These are phyloP conservation scores for Holtermannia corniformis DNA, from an alignment of 768 basidiomycete species.

Conservation along the genomic window DNA sequence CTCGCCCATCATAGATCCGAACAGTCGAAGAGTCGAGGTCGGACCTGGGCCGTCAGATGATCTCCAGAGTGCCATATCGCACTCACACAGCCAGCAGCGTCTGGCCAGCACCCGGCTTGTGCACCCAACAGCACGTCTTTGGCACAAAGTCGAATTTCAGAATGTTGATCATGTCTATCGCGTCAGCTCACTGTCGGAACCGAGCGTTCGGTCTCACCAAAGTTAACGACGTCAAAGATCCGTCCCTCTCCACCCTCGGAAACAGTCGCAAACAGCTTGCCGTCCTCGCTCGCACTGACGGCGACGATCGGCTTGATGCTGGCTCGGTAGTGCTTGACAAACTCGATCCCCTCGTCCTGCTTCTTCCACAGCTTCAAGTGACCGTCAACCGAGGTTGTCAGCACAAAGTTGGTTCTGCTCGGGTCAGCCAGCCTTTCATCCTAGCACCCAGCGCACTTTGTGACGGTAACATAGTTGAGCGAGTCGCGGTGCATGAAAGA, in stretches of 20 bases:
- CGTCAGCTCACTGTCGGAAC: not conserved
- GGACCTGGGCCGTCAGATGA: conserved; percentile 50
- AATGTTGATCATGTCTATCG: conserved; percentile 97
- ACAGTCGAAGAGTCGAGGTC: conserved; percentile 66
- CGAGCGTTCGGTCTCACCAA: conserved; percentile 54
- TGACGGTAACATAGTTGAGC: conserved; percentile 78
- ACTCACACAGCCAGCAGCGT: conserved; percentile 76
- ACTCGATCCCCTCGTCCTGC: conserved; percentile 87
- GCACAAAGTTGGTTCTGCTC: conserved; percentile 77
- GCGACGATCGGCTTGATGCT: conserved; percentile 69
- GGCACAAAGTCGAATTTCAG: conserved; percentile 79
- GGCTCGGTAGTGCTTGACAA: conserved; percentile 95
- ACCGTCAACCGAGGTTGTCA: conserved; percentile 92
- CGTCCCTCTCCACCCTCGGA: conserved; percentile 87
- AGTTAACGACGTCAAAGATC: conserved; percentile 96
- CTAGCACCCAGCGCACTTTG: conserved; percentile 54
- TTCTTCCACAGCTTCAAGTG: conserved; percentile 99
- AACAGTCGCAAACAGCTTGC: conserved; percentile 80
- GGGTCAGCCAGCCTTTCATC: not conserved
- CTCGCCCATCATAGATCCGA: conserved; percentile 84
- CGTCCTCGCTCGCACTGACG: conserved; percentile 82
- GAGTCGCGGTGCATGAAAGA: conserved; percentile 97
- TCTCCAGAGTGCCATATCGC: not conserved
- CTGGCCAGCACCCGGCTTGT: conserved; percentile 75
- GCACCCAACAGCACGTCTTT: conserved; percentile 90